Percentiles rank a stretch among this genome's conserved stretches.
Conservation (phyloP, 2,329 filamentous ascomycete species). For the Chaetomium sp. region DNA sequence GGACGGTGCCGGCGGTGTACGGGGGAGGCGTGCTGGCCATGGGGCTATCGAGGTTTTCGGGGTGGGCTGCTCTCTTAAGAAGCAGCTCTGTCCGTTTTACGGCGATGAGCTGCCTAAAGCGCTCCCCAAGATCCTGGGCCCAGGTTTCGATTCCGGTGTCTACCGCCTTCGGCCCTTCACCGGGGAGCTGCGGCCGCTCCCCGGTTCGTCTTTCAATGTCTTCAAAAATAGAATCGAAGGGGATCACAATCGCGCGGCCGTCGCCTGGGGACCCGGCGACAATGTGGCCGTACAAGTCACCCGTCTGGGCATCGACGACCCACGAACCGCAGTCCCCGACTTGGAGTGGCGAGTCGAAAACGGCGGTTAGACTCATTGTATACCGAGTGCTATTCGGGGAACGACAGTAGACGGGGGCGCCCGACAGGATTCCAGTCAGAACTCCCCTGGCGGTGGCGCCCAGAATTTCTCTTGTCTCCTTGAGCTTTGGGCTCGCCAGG, state of each 20-base stretch:
- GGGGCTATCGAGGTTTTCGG: too few relatives aligned
- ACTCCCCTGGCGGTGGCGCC: neutral
- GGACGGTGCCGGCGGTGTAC: neutral
- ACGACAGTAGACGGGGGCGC: neutral
- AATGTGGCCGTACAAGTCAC: neutral
- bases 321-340: neutral
- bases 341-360: neutral
- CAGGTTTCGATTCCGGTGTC: neutral
- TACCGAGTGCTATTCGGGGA: neutral
- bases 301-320: neutral
- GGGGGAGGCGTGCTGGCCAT: too few relatives aligned
- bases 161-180: neutral
- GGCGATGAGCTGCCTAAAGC: neutral
- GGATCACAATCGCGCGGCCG: neutral
- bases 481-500: neutral
- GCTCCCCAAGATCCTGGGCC: neutral
- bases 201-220: neutral
- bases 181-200: neutral
- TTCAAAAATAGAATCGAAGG: neutral
- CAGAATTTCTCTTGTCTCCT: neutral
- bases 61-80: neutral
- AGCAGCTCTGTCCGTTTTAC: neutral
- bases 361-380: neutral
- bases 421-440: neutral
- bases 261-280: neutral